Conservation (phyloP, 2,329 filamentous ascomycete species). For the Curvularia sp. region DNA sequence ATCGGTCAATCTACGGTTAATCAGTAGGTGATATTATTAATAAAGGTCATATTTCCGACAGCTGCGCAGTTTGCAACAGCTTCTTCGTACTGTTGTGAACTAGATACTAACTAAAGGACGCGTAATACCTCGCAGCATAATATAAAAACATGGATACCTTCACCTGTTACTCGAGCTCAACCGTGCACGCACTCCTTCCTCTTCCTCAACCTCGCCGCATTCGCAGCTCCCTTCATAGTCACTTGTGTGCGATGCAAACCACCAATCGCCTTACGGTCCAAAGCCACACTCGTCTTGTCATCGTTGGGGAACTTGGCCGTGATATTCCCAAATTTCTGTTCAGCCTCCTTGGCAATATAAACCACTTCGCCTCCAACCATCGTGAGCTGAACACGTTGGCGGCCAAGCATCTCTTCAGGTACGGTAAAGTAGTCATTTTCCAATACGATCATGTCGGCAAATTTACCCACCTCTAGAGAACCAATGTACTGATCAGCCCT, state of each 20-base stretch:
- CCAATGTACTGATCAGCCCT: slow-evolving; percentile 3
- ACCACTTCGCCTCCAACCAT: slow-evolving; percentile 9
- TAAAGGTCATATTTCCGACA: neutral
- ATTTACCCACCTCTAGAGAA: slow-evolving; percentile 7
- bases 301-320: slow-evolving; percentile 9
- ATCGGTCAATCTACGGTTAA: neutral
- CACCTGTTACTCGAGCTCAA: neutral
- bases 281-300: neutral
- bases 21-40: neutral
- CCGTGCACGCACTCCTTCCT: slow-evolving; percentile 3
- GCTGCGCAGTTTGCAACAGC: neutral
- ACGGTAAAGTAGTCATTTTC: slow-evolving; percentile 10
- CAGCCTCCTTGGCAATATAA: slow-evolving; percentile 6
- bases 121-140: too few relatives aligned
- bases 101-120: too few relatives aligned
- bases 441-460: slow-evolving; percentile 9
- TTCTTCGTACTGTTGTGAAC: too few relatives aligned
- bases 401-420: slow-evolving; percentile 7
- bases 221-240: neutral
- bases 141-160: neutral
- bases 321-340: slow-evolving; percentile 1
- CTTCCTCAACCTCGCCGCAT: too few relatives aligned
- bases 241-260: slow-evolving; percentile 8
- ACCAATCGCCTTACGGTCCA: slow-evolving; percentile 8
- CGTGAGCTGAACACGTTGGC: slow-evolving; percentile 5